Percentiles rank a stretch among this genome's conserved stretches.
phyloP scores from a whole-genome alignment of 345 rosid genomes.

The Sisymbrium altissimum region DNA sequence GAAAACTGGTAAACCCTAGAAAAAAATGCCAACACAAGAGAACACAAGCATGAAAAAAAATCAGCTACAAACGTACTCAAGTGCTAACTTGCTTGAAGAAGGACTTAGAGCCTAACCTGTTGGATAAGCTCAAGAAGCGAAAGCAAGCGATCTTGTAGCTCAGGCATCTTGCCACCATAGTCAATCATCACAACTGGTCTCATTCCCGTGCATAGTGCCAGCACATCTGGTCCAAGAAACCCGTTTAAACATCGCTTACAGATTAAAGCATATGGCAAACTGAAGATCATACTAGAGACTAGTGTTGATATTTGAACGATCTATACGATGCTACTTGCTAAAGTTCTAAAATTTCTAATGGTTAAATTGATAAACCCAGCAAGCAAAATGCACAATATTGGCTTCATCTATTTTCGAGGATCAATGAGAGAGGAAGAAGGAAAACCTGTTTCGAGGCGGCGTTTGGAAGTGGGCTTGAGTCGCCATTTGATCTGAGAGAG shows the following conservation, averaged over 20 bases:
- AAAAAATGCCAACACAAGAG: neutral
- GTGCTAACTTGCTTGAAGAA: neutral
- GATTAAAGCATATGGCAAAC: neutral
- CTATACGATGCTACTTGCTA: neutral
- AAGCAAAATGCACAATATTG: neutral
- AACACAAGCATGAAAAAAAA: slow-evolving; percentile 3
- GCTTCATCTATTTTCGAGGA: neutral
- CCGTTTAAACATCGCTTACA: neutral
- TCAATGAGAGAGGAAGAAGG: neutral
- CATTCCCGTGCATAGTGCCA: slow-evolving; percentile 72
- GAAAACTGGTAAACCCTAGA: slow-evolving; percentile 52
- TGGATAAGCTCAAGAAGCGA: slow-evolving; percentile 58
- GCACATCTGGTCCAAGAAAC: slow-evolving; percentile 53
- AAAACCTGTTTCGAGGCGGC: slow-evolving; percentile 72
- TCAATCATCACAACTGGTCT: slow-evolving; percentile 94
- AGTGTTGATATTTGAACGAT: slow-evolving; percentile 1
- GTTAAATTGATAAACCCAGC: neutral
- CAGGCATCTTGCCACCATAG: slow-evolving; percentile 94
- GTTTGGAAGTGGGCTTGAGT: slow-evolving; percentile 54
- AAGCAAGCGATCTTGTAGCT: slow-evolving; percentile 63
- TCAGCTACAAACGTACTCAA: neutral
- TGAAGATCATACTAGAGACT: neutral
- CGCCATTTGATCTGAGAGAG: slow-evolving; percentile 70
- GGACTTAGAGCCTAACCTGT: slow-evolving; percentile 42
- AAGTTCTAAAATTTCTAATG: neutral